Conservation (phyloP, 2,329 filamentous ascomycete species). For the Claviceps sp. region DNA sequence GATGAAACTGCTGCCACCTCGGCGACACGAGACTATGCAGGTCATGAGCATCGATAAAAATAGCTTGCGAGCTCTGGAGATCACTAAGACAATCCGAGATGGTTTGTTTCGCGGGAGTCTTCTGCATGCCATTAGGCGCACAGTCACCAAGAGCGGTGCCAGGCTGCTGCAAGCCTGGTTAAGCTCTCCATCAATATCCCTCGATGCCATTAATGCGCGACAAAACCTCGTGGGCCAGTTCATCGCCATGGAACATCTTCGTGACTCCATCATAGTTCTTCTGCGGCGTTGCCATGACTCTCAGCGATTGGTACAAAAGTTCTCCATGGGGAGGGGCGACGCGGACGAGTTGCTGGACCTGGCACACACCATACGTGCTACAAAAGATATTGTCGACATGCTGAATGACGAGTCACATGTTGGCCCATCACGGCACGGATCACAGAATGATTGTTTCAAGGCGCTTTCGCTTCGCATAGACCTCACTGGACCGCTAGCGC, state of each 20-base stretch:
- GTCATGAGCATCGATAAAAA: constrained; percentile 88
- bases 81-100: constrained; percentile 75
- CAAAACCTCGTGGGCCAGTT: constrained; percentile 73
- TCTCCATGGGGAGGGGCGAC: constrained; percentile 82
- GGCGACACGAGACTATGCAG: constrained; percentile 58
- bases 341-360: constrained; percentile 79
- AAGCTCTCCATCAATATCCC: constrained; percentile 80
- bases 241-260: constrained; percentile 49
- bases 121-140: constrained; percentile 77
- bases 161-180: constrained; percentile 74
- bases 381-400: constrained; percentile 47
- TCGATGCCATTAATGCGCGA: constrained; percentile 62
- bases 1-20: constrained; percentile 73
- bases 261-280: constrained; percentile 54
- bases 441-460: constrained; percentile 23
- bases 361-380: constrained; percentile 66
- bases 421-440: constrained; percentile 4
- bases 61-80: constrained; percentile 77
- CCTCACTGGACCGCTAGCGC: constrained; percentile 49
- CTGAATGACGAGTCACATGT: constrained; percentile 19
- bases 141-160: constrained; percentile 82
- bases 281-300: constrained; percentile 71
- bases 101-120: constrained; percentile 69
- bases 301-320: constrained; percentile 83
- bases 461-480: constrained; percentile 44